Base-by-base conservation (phyloP, 1,139 yeast genomes). In the Meyerozyma elateridarum region DNA sequence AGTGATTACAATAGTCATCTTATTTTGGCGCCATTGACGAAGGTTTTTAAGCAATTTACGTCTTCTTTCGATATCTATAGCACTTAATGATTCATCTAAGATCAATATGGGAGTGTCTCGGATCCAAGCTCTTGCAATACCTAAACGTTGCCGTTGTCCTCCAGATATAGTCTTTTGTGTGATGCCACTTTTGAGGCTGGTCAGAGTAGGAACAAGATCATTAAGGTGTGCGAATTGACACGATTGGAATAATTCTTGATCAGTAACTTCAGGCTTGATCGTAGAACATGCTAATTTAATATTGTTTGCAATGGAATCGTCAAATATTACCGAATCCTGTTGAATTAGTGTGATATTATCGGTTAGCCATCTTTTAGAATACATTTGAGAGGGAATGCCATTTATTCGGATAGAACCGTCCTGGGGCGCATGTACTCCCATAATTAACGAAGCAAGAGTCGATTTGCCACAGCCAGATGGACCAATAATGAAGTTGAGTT, bases 401-500 rank as follows among this genome's bases (percentile, higher is more conserved):
- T 91, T 89, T 6, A 24, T n/a, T 9, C 18, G 8, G 3, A 24
- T 18, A 4, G n/a, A 9, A 1, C 12, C 6, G 0, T 52, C 38
- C 4, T 52, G 43, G 1, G 68, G 60, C 0, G 52, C 40, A 43
- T 88, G 87, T 25, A 85, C 66, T 19, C 73, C 73, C 37, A 82
- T 52, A 2, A 91, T 47, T 4, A 91, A 53, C 29, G 72, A 73
- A 0, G 83, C 74, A 8, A 91, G 41, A 0, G 97, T 84, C 0
- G 96, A 87, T 52, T 91, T 91, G 0, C 98, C 98, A 0, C 91
- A 79, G 0, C 98, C 98, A 0, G 96, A 87, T 39, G 70, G 68
- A 0, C 98, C 98, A 30, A 91, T 72, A 2, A 91, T 54, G 46
- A 75, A 89, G 3, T 79, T 76, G 13, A 74, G 51, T 24, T 61